Percentiles rank a stretch among this genome's conserved stretches.
These are phyloP conservation scores for Mallotus japonicus DNA, from an alignment of 441 rosid genomes.

Conservation along the genomic window DNA sequence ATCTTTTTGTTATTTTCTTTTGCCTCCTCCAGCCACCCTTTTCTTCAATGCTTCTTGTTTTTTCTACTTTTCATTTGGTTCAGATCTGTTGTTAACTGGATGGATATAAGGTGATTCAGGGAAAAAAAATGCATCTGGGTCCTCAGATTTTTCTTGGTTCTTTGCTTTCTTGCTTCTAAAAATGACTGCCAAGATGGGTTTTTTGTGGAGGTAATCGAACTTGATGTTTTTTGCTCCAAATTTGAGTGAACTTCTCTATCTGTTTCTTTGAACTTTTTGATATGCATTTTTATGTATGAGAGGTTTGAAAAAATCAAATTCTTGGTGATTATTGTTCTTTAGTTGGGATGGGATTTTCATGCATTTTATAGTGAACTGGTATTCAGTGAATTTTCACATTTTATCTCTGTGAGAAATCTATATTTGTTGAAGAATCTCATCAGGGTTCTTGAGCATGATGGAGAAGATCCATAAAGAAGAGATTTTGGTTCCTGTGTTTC, in stretches of 20 bases:
- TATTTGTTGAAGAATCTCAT: not conserved
- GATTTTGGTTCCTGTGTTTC: conserved; percentile 29
- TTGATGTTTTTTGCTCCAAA: conserved; percentile 22
- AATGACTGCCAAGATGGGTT: conserved; percentile 27
- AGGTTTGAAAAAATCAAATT: not conserved
- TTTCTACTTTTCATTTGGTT: conserved; percentile 13
- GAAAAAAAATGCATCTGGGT: conserved; percentile 26
- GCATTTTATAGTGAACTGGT: not conserved
- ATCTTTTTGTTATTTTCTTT: conserved; percentile 1
- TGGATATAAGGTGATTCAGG: conserved; percentile 10
- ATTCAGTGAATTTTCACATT: not conserved
- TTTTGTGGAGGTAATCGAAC: conserved; percentile 24
- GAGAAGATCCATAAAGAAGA: conserved; percentile 32
- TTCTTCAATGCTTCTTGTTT: conserved; percentile 5
- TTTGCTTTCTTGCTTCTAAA: conserved; percentile 21
- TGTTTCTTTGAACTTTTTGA: conserved; percentile 17
- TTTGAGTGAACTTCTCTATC: conserved; percentile 22
- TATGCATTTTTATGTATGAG: not conserved
- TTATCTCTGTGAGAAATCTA: not conserved
- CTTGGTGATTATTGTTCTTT: conserved; percentile 20
- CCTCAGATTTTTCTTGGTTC: conserved; percentile 15
- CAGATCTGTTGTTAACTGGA: conserved; percentile 45
- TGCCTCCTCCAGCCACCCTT: not conserved
- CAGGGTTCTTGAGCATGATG: conserved; percentile 32
- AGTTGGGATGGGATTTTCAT: conserved; percentile 9